These are phyloP conservation scores for Marasmius sp. DNA, from an alignment of 1,284 basidiomycete species.

Conservation along the genomic window DNA sequence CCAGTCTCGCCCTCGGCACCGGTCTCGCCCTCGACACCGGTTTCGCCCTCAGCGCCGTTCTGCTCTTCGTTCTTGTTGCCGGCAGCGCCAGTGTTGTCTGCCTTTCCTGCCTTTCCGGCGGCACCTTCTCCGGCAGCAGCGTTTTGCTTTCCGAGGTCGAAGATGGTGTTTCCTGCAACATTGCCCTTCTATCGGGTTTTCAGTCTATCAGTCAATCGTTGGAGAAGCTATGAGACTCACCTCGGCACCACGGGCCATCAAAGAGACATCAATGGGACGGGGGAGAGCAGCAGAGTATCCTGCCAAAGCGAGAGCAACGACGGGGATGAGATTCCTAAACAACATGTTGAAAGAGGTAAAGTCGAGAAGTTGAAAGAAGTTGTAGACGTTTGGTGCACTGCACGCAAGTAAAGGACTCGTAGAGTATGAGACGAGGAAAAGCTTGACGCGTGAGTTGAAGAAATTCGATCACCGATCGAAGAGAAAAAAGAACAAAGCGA, in stretches of 20 bases:
- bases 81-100: background rate
- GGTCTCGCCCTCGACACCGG: background rate
- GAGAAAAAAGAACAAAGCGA: background rate
- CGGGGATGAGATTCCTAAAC: constrained; percentile 20
- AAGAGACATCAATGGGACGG: constrained; percentile 14
- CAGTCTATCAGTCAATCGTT: too few relatives aligned
- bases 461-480: constrained; percentile 19
- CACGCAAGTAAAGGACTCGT: constrained; percentile 4
- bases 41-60: background rate
- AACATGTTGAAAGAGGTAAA: constrained; percentile 18
- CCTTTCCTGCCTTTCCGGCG: background rate
- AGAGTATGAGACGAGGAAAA: background rate
- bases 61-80: background rate
- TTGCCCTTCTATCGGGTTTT: too few relatives aligned
- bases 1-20: background rate
- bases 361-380: constrained; percentile 4
- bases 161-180: background rate
- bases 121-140: background rate
- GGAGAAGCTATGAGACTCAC: background rate
- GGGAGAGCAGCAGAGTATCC: constrained; percentile 26
- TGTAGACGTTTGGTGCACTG: background rate
- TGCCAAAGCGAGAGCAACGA: constrained; percentile 21
- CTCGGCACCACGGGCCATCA: constrained; percentile 18
- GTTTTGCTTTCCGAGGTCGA: background rate
- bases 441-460: background rate